Conservation (phyloP, 345 rosid genomes). For the Lagerstroemia speciosa region DNA sequence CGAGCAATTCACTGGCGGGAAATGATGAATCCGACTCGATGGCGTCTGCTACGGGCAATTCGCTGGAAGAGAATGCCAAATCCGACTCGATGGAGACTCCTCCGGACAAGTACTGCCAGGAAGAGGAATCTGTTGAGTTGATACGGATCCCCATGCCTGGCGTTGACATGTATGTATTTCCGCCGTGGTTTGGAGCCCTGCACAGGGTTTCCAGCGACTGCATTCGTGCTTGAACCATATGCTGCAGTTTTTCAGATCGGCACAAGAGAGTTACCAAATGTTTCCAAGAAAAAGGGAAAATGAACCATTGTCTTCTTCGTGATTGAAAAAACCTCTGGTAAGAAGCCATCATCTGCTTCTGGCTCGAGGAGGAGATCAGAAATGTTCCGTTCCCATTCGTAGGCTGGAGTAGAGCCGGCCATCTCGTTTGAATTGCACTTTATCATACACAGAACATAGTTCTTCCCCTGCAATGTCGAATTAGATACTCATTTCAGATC, state of each 20-base stretch:
- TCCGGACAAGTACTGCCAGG: background rate
- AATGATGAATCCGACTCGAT: no score
- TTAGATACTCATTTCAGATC: background rate
- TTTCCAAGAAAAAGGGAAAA: background rate
- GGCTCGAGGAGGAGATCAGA: background rate
- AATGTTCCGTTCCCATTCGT: background rate
- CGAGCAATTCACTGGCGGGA: background rate
- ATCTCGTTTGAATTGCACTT: background rate
- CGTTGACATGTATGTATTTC: background rate
- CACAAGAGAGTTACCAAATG: background rate
- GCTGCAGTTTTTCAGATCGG: background rate
- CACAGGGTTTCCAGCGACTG: background rate
- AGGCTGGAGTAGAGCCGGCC: background rate
- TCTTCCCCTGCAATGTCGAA: no score
- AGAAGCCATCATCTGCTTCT: background rate
- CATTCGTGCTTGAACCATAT: background rate
- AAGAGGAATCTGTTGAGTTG: background rate
- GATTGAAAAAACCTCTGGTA: slow-evolving; percentile 3
- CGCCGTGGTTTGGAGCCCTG: background rate
- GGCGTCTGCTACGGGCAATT: no score
- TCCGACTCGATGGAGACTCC: background rate
- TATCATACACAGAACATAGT: no score
- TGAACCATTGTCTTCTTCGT: no score
- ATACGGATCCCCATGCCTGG: background rate
- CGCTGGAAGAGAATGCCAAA: background rate